Evolutionary conservation across 306 rosid genomes (phyloP).

Genomic region (Gastrolobium villosum): DNA sequence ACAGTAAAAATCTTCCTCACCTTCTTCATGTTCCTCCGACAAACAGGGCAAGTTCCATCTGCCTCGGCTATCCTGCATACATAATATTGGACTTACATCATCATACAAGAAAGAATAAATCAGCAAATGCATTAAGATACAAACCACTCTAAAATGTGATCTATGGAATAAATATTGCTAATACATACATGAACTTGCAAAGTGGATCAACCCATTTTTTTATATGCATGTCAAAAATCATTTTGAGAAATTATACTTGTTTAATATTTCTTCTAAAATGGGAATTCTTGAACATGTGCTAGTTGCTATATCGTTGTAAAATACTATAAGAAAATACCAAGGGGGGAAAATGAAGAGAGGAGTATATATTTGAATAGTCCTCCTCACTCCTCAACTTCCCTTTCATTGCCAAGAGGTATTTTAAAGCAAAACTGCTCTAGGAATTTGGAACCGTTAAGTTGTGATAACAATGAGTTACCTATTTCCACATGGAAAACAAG

Average conservation of each 20-base stretch:
- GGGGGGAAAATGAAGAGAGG: background rate
- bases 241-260: slow-evolving; percentile 31
- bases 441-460: slow-evolving; percentile 16
- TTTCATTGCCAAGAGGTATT: background rate
- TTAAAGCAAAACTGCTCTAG: slow-evolving; percentile 18
- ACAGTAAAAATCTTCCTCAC: slow-evolving; percentile 85
- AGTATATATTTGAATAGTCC: background rate
- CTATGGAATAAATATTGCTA: background rate
- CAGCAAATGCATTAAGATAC: slow-evolving; percentile 17
- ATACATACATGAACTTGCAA: slow-evolving; percentile 4
- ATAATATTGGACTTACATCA: slow-evolving; percentile 41
- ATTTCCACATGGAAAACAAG: slow-evolving; percentile 82
- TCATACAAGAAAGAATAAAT: slow-evolving; percentile 2
- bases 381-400: background rate
- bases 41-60: slow-evolving; percentile 81
- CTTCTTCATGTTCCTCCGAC: slow-evolving; percentile 81
- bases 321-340: background rate
- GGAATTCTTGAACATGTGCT: slow-evolving; percentile 2
- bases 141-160: background rate
- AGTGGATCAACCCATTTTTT: background rate
- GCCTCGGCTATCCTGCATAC: slow-evolving; percentile 79
- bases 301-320: slow-evolving; percentile 23
- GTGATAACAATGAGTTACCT: slow-evolving; percentile 58
- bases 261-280: slow-evolving; percentile 30
- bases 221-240: slow-evolving; percentile 16